These are phyloP conservation scores for Daphne laureola DNA, from an alignment of 441 rosid species.

Conservation along the genomic window DNA sequence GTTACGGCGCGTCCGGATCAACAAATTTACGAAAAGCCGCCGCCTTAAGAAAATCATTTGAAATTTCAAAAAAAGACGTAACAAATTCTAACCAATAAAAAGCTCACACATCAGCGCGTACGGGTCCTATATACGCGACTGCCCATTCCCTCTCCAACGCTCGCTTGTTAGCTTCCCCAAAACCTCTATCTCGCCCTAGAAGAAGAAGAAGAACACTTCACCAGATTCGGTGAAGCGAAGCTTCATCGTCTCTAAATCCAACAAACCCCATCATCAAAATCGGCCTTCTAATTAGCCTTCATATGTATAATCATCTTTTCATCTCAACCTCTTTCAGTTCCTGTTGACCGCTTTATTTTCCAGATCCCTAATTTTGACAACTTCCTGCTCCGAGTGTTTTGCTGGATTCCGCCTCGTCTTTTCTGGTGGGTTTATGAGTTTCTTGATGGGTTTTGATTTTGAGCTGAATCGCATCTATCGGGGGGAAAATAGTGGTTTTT, in stretches of 20 bases:
- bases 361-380: constrained; percentile 3
- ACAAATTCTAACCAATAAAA: background rate
- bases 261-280: too few relatives aligned
- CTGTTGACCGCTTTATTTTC: background rate
- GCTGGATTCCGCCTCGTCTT: too few relatives aligned
- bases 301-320: background rate
- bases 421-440: too few relatives aligned
- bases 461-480: too few relatives aligned
- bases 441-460: too few relatives aligned
- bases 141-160: background rate
- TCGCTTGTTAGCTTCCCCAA: background rate
- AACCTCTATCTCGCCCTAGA: background rate
- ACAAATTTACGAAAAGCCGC: constrained; percentile 12
- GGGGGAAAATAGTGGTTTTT: too few relatives aligned
- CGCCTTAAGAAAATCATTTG: constrained; percentile 12
- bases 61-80: constrained; percentile 6
- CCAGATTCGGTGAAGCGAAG: too few relatives aligned
- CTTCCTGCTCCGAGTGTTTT: too few relatives aligned
- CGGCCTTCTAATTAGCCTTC: too few relatives aligned
- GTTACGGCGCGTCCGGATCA: background rate
- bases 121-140: constrained; percentile 7
- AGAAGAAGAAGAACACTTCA: background rate
- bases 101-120: constrained; percentile 14
- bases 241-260: too few relatives aligned
- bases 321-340: background rate